These are phyloP conservation scores for Populus alba DNA, from an alignment of 345 rosid species.

Conservation along the genomic window DNA sequence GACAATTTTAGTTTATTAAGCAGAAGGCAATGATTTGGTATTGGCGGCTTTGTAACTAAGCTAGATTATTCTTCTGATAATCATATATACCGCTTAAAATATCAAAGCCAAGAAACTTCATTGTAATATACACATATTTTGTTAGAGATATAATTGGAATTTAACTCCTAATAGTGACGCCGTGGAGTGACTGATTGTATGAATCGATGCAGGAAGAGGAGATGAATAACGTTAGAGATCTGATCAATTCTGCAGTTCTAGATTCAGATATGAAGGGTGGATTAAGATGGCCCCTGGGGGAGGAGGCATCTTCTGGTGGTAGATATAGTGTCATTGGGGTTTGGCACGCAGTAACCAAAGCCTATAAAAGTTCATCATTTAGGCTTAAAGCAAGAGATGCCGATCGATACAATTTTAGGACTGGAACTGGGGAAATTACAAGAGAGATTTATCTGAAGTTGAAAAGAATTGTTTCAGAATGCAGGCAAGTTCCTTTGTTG, in stretches of 20 bases:
- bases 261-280: conserved; percentile 70
- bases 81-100: too few relatives aligned
- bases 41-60: too few relatives aligned
- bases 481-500: conserved; percentile 17
- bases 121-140: too few relatives aligned
- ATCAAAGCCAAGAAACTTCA: too few relatives aligned
- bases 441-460: conserved; percentile 43
- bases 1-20: too few relatives aligned
- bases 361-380: conserved; percentile 38
- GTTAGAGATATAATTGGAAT: too few relatives aligned
- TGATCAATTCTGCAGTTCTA: conserved; percentile 48
- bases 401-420: conserved; percentile 48
- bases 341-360: conserved; percentile 40
- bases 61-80: too few relatives aligned
- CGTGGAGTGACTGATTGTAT: too few relatives aligned
- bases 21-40: too few relatives aligned
- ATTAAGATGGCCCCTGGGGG: conserved; percentile 58
- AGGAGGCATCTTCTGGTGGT: conserved; percentile 32
- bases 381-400: conserved; percentile 55
- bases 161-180: too few relatives aligned
- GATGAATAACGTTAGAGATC: conserved; percentile 34
- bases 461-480: conserved; percentile 43
- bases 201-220: conserved; percentile 22
- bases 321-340: conserved; percentile 44
- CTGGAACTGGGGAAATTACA: conserved; percentile 30